These are phyloP conservation scores for Pleodorina starrii DNA, from an alignment of 139 green algal species.

Conservation along the genomic window DNA sequence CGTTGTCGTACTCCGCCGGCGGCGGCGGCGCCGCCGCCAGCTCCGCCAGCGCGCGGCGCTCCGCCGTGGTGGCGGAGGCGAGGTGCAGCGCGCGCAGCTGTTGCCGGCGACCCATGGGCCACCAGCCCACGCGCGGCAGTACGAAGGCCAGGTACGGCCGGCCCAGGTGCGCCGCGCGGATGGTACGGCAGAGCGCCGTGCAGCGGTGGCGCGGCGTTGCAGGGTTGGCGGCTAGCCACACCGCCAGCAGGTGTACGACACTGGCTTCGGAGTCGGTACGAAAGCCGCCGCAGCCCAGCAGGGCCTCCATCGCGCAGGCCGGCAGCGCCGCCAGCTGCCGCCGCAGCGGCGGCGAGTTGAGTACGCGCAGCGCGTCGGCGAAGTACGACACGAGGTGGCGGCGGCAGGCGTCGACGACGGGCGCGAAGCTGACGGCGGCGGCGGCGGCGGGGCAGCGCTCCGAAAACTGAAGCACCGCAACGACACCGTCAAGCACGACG, in stretches of 20 bases:
- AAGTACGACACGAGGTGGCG: not conserved
- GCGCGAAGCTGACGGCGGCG: constrained; percentile 2
- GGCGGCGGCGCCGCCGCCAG: not conserved
- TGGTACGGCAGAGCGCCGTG: not conserved
- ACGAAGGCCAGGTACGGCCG: not conserved
- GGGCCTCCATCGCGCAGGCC: not conserved
- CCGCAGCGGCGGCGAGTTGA: not conserved
- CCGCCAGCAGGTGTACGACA: constrained; percentile 5
- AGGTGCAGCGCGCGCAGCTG: constrained; percentile 4
- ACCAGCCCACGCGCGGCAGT: not conserved
- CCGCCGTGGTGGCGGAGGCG: not conserved
- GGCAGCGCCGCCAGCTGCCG: not conserved
- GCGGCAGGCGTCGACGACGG: not conserved
- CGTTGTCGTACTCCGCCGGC: not conserved
- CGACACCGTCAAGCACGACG: not conserved
- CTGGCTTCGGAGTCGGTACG: constrained; percentile 11
- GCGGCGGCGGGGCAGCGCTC: not conserved
- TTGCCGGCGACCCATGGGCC: constrained; percentile 4
- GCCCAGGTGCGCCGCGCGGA: not conserved
- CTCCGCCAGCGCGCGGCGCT: constrained; percentile 3
- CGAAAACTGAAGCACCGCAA: not conserved
- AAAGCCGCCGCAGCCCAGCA: not conserved
- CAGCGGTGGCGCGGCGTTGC: not conserved
- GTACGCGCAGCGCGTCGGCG: not conserved
- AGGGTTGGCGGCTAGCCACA: not conserved